Base-by-base conservation (phyloP, 2,329 filamentous ascomycete genomes). In the Pseudogymnoascus sp. region DNA sequence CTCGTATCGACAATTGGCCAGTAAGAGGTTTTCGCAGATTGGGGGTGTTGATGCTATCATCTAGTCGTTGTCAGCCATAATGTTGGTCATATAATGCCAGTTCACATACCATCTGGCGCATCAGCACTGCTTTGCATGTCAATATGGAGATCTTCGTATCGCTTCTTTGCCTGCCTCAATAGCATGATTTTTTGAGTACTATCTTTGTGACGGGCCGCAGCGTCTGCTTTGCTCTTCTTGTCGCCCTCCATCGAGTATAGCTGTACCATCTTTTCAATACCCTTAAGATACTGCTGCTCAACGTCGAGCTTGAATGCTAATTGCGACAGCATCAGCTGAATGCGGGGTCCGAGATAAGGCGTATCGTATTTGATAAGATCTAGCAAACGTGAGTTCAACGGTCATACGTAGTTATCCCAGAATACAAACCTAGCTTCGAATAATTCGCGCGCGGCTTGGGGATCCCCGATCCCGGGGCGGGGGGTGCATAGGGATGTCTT, bases 301-400 rank as follows among this genome's bases (percentile, higher is more conserved):
- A 99, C 94, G 67, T 94, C 96, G 64, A 99, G 83, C 78, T 99
- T 99, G 80, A 99, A 99, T 75, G 97, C 91, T 65, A 99, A 87
- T 75, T 99, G 94, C 57, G 94, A 96, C 71, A 99, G 80, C 94
- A 99, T 99, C 71, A 97, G 89, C 78, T 99, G 94, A 71, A 99
- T 99, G 68, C 95, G 91, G 63, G 94, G 93, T 35, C 94, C 94
- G 64, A 99, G 86, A 73, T 97, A 90, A 15, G 90, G 89, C 33
- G 92, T 97, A 73, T 99, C 94, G 76, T 95, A 96, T 84, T 97
- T 97, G 78, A 99, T 97, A 65, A 99, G 80, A 76, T 99, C 94
- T 97, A 20, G 15, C 50, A 22, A n/a, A 22, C 62, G 64, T 63
- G 20, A 61, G 62, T 66, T 60, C 28, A 20, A 53, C 66, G 64